Base-by-base conservation (phyloP, 1,139 yeast species). In the Candida freyschussii region DNA sequence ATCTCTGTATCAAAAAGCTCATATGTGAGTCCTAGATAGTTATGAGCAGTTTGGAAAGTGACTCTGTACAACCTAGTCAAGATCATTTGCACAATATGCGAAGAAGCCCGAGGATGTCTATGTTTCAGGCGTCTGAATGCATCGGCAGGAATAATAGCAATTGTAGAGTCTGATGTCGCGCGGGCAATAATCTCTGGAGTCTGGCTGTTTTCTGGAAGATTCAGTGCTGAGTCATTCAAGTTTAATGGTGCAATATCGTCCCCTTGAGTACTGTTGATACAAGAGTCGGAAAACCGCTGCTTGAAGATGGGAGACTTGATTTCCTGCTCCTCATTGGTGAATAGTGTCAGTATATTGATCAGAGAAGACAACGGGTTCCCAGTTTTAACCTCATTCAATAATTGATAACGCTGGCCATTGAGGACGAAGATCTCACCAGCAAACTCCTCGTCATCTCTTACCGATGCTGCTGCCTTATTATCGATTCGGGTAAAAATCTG, bases 1-100 rank as follows among this genome's bases (percentile, higher is more conserved):
- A 72, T 60, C 53, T 91, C 98, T 13, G 89, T 79, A 36, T 80
- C 78, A 46, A 85, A 72, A 24, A 91, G 78, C 48, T 87, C 96
- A 17, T 75, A 67, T 0, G 97, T 86, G 21, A 91, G 61, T 0
- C 95, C 96, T 32, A 91, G 64, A 55, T 91, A 91, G 47, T 76
- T 72, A 53, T 89, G 93, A 10, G 93, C 84, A 0, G 96, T 84
- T 52, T 82, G 91, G 60, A 89, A 78, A 0, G 97, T 89, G 6
- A 91, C 96, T 48, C 94, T 73, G 55, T 86, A 86, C 37, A 91
- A 67, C 42, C 95, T 72, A 1, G 95, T 81, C 41, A 89, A 64
- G 13, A 91, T 86, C 75, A 91, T 87, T 44, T 94, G 95, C 7
- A 91, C 93, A 28, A 91, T 89, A 56, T 89, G 96, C 0, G 96